These are phyloP conservation scores for Cercospora nicotianae DNA, from an alignment of 2,329 filamentous ascomycete species.

Conservation along the genomic window DNA sequence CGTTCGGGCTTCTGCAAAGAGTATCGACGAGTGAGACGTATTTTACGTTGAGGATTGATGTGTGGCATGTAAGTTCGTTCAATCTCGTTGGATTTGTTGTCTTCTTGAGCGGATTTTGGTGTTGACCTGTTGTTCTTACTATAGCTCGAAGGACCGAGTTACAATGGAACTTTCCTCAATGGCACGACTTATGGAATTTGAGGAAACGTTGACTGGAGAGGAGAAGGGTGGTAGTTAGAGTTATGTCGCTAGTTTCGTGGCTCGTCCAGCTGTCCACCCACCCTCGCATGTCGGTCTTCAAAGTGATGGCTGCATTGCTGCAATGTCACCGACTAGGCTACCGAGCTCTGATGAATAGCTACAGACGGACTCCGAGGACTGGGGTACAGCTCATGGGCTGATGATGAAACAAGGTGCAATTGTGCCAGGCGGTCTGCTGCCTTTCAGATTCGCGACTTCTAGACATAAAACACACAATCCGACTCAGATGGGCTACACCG, in stretches of 20 bases:
- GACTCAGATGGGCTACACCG: background rate
- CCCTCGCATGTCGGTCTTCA: background rate
- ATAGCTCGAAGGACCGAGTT: conserved; percentile 22
- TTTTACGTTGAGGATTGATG: conserved; percentile 31
- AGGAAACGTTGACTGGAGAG: background rate
- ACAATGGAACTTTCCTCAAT: conserved; percentile 25
- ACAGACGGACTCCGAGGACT: background rate
- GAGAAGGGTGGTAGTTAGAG: background rate
- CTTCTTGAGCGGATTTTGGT: background rate
- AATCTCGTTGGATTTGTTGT: too few species aligned
- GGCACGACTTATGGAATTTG: conserved; percentile 21
- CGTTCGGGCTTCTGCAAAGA: conserved; percentile 25
- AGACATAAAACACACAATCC: background rate
- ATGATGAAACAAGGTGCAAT: background rate
- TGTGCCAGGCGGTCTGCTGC: background rate
- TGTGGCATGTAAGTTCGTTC: conserved; percentile 37
- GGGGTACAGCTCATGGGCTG: background rate
- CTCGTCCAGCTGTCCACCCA: background rate
- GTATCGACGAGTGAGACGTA: conserved; percentile 20
- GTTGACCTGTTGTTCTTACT: background rate
- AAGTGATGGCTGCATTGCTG: background rate
- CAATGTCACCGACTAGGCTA: background rate
- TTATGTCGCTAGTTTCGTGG: background rate
- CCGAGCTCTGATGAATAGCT: background rate
- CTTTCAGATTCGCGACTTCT: background rate